Evolutionary conservation across 208 protist genomes (phyloP).

Genomic region (Trypanosoma lewisi): DNA sequence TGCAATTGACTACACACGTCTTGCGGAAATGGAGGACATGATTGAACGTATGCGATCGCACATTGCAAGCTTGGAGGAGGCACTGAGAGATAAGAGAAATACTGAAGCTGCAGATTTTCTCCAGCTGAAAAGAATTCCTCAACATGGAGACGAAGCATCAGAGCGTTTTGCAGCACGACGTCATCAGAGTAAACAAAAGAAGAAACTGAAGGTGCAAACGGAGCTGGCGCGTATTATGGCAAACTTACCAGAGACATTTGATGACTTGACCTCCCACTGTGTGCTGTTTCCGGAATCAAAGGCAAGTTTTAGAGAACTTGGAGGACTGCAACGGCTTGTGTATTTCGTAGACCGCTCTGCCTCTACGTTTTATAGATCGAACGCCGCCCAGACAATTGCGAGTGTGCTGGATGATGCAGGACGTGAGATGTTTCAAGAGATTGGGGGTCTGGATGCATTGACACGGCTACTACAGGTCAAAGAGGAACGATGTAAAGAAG

Average conservation of each 20-base stretch:
- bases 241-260: constrained; percentile 88
- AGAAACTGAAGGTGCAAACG: constrained; percentile 80
- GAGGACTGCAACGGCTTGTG: constrained; percentile 76
- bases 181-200: constrained; percentile 27
- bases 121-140: constrained; percentile 73
- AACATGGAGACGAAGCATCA: constrained; percentile 40
- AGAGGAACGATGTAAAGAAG: constrained; percentile 91
- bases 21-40: constrained; percentile 92
- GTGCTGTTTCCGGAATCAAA: constrained; percentile 85
- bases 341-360: constrained; percentile 79
- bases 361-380: constrained; percentile 83
- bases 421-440: constrained; percentile 49
- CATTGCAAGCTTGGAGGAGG: constrained; percentile 81
- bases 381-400: constrained; percentile 85
- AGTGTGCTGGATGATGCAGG: constrained; percentile 86
- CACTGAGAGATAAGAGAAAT: constrained; percentile 59
- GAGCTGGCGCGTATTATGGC: constrained; percentile 88
- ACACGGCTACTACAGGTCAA: constrained; percentile 71
- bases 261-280: constrained; percentile 90
- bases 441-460: constrained; percentile 74
- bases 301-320: constrained; percentile 77
- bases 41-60: constrained; percentile 90
- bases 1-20: constrained; percentile 89
- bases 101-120: constrained; percentile 70
- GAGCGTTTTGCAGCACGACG: constrained; percentile 16